phyloP scores from a whole-genome alignment of 768 basidiomycete species.

The Lactarius vividus region DNA sequence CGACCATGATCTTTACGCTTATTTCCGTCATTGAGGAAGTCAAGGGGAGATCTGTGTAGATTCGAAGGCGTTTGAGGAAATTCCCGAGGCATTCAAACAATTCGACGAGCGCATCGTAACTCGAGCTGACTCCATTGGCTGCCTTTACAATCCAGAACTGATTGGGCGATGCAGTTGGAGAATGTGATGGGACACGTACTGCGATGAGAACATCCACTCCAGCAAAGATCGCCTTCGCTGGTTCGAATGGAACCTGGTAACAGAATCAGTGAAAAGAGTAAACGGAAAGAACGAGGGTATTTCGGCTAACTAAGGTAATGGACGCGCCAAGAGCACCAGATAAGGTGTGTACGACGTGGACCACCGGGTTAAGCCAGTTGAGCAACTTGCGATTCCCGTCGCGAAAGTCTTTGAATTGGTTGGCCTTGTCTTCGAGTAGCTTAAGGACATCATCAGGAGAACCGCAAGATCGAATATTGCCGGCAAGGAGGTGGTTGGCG shows the following conservation, averaged over 20 bases:
- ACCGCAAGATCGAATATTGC: neutral
- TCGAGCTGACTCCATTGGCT: neutral
- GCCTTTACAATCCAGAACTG: neutral
- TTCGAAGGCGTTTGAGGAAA: slow-evolving; percentile 4
- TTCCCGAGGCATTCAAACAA: slow-evolving; percentile 2
- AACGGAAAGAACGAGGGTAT: neutral
- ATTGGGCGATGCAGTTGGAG: neutral
- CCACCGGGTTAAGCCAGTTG: neutral
- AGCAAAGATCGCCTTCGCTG: slow-evolving; percentile 1
- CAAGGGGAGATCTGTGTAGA: neutral
- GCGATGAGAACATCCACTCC: slow-evolving; percentile 1
- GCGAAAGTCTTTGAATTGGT: neutral
- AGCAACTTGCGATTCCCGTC: neutral
- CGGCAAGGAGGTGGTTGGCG: neutral
- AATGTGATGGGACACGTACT: neutral
- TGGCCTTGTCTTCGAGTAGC: neutral
- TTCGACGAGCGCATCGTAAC: neutral
- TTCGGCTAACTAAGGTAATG: neutral
- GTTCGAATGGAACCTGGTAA: neutral
- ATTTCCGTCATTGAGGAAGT: neutral
- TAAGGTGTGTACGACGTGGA: neutral
- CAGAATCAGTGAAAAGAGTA: neutral
- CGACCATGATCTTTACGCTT: slow-evolving; percentile 2
- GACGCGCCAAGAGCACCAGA: neutral
- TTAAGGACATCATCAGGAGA: neutral